These are phyloP conservation scores for Corymbia maculata DNA, from an alignment of 345 rosid species.

Conservation along the genomic window DNA sequence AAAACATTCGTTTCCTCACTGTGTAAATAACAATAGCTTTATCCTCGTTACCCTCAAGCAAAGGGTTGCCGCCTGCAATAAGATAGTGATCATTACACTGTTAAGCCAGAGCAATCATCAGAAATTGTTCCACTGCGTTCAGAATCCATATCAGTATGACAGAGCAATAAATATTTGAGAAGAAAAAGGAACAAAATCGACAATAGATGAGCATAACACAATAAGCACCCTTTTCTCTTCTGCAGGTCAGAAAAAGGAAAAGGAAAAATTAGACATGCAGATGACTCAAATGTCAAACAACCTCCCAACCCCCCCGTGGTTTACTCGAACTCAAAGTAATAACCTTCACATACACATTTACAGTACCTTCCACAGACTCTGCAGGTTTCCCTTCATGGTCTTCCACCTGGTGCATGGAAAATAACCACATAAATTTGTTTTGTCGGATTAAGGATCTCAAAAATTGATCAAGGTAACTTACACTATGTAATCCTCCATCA, in stretches of 20 bases:
- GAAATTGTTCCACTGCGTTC: not conserved
- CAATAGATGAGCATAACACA: not conserved
- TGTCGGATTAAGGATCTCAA: not conserved
- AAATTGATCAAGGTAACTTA: slow-evolving; percentile 22
- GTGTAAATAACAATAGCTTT: slow-evolving; percentile 87
- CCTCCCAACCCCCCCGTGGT: not conserved
- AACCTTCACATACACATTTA: not conserved
- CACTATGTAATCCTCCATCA: slow-evolving; percentile 40
- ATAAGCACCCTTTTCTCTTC: not conserved
- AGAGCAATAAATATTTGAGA: not conserved
- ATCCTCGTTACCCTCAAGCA: slow-evolving; percentile 45
- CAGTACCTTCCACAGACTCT: slow-evolving; percentile 57
- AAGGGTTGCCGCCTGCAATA: slow-evolving; percentile 35
- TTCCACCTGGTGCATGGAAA: slow-evolving; percentile 38
- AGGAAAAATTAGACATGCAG: not conserved
- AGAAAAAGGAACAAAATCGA: not conserved
- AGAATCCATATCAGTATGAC: not conserved
- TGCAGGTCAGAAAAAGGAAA: not conserved
- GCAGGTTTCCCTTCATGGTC: slow-evolving; percentile 31
- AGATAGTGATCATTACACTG: not conserved
- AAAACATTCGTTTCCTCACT: slow-evolving; percentile 22
- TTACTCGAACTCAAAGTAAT: not conserved
- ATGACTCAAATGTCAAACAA: not conserved
- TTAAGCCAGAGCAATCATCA: slow-evolving; percentile 2
- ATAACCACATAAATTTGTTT: not conserved